A percentile compares a stretch with the other conserved stretches of the same genome.
Conservation (phyloP, 2,329 filamentous ascomycete species). For the Beauveria australis region DNA sequence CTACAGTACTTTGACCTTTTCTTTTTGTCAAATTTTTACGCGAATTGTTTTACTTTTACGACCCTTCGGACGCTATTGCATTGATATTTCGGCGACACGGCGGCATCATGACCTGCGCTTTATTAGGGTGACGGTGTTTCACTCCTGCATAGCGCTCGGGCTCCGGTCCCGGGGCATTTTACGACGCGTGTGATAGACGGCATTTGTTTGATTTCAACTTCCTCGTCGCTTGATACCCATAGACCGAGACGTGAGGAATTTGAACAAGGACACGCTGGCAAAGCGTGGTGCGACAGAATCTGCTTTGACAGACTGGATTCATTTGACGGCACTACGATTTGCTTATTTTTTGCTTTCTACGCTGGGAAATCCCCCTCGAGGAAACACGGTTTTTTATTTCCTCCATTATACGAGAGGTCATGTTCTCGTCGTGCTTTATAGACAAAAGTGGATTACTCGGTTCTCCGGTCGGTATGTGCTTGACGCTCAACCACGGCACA, state of each 20-base stretch:
- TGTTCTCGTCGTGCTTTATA: constrained; percentile 43
- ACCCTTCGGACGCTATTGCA: constrained; percentile 20
- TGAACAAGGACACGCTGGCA: constrained; percentile 26
- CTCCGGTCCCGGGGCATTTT: constrained; percentile 30
- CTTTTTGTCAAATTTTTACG: constrained; percentile 9
- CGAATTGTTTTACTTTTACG: constrained; percentile 5
- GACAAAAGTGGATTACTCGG: constrained; percentile 61
- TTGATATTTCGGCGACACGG: constrained; percentile 27
- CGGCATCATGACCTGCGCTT: constrained; percentile 32
- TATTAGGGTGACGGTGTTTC: constrained; percentile 25
- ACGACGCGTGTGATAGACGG: constrained; percentile 36
- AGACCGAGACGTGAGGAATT: constrained; percentile 34
- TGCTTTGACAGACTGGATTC: constrained; percentile 23
- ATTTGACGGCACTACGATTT: constrained; percentile 25
- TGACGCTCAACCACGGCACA: constrained; percentile 23
- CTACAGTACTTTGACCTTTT: constrained; percentile 18
- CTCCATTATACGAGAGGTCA: constrained; percentile 35
- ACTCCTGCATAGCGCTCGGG: constrained; percentile 24
- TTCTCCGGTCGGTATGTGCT: constrained; percentile 41
- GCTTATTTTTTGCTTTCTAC: constrained; percentile 27
- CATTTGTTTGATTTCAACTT: constrained; percentile 36
- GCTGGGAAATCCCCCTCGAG: constrained; percentile 23
- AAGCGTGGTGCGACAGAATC: constrained; percentile 29
- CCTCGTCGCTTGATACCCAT: constrained; percentile 37
- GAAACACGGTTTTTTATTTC: constrained; percentile 26